Base-by-base conservation (phyloP, 495 filamentous ascomycete species). In the Corynascus novoguineensis region DNA sequence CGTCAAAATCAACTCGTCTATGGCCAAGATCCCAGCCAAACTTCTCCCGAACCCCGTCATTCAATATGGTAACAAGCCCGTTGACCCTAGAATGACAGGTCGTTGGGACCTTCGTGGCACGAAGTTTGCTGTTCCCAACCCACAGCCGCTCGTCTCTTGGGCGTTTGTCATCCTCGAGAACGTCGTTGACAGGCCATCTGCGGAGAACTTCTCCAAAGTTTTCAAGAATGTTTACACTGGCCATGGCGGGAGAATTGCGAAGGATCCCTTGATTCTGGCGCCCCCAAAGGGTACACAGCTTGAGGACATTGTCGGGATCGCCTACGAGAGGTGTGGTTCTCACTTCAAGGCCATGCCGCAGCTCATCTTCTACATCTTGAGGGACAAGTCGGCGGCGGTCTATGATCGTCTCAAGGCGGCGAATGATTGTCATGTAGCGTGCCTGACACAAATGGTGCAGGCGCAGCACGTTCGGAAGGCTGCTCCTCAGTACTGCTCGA, bases 31-130 rank as follows among this genome's bases (percentile, higher is more conserved):
- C 5, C 77, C 86, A 29, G 91, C 85, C 22, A 83, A 84, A n/a
- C 60, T 96, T 3, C 76, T 98, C 4, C 75, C 77, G 6, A 78
- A 80, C 27, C 92, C 93, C 0, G 77, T 85, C 54, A 75, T 97
- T 14, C 62, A 78, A 34, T 96, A 90, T 62, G 77, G 65, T 3
- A 74, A 75, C 28, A 62, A 76, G 28, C 50, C 32, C 7, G 56
- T 71, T 32, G 80, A 83, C 56, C 86, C 87, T 1, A 71, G 74
- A 1, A 76, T 67, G 10, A 67, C 66, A 19, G 93, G 92, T 22
- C 85, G 88, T 11, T 98, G 93, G 93, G 88, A 93, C 68, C 78
- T 97, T 21, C 83, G 87, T 15, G 84, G 84, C 29, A 86, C 85
- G 65, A 88, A 86, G 56, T 97, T 97, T 64, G 64, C 85, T 3